A percentile compares a stretch with the other conserved stretches of the same genome.
Conservation (phyloP, 176 grass and related monocot genomes). For the Zoysia japonica region DNA sequence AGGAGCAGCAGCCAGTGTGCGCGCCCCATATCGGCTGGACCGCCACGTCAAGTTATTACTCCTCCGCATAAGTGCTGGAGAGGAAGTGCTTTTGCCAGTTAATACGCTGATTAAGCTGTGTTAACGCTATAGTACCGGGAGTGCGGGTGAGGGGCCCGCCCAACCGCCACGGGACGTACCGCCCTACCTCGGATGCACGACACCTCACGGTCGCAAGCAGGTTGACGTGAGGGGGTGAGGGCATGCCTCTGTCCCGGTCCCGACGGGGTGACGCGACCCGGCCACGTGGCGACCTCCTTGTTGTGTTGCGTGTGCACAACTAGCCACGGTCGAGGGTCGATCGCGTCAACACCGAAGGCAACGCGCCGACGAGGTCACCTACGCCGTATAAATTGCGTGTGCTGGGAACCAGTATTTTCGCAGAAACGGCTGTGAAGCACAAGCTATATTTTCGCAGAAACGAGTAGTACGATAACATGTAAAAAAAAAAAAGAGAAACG, state of each 20-base stretch:
- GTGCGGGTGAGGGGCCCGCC: background rate
- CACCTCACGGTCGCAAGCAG: slow-evolving; percentile 41
- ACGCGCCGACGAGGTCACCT: background rate
- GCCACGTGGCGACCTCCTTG: background rate
- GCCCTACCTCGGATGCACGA: slow-evolving; percentile 39
- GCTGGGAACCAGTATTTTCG: too few species aligned
- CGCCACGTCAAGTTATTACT: too few species aligned
- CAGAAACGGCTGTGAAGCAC: background rate
- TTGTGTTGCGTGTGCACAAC: background rate
- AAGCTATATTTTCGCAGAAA: background rate
- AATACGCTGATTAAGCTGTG: too few species aligned
- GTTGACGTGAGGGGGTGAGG: slow-evolving; percentile 15
- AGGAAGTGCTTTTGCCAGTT: too few species aligned
- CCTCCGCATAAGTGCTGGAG: too few species aligned
- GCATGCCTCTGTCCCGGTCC: background rate
- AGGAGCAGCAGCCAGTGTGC: background rate
- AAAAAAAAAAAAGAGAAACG: too few species aligned
- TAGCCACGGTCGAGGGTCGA: background rate
- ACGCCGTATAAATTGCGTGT: background rate
- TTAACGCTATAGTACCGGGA: background rate
- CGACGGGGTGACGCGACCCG: background rate
- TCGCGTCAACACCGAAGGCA: background rate
- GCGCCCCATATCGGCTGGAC: background rate
- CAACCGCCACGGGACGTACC: background rate
- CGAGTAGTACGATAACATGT: background rate